Conservation (phyloP, 2,329 filamentous ascomycete species). For the Fusarium denticulatum region DNA sequence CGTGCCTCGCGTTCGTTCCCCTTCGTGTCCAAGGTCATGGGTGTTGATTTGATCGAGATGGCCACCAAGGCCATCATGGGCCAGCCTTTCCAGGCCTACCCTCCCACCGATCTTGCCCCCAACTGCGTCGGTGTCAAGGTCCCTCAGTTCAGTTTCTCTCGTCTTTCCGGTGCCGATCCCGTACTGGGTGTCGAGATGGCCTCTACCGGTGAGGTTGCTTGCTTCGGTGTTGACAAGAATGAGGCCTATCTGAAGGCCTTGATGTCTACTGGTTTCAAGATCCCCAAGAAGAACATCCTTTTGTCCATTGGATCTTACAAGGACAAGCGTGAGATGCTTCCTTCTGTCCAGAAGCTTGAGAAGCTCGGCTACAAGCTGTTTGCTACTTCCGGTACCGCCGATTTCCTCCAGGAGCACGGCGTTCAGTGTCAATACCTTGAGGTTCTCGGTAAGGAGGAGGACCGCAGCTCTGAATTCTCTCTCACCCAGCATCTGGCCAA, state of each 20-base stretch:
- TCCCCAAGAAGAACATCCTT: slow-evolving; percentile 94
- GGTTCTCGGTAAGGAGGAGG: slow-evolving; percentile 80
- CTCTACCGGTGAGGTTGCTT: slow-evolving; percentile 97
- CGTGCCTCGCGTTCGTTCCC: slow-evolving; percentile 96
- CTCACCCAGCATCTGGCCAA: slow-evolving; percentile 96
- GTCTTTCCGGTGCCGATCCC: slow-evolving; percentile 93
- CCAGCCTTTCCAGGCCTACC: slow-evolving; percentile 83
- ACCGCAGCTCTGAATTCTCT: slow-evolving; percentile 95
- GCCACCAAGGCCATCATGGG: slow-evolving; percentile 96
- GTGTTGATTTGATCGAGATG: slow-evolving; percentile 97
- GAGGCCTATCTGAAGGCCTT: slow-evolving; percentile 98
- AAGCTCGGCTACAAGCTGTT: slow-evolving; percentile 95
- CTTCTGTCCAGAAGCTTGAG: slow-evolving; percentile 88
- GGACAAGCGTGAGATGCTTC: slow-evolving; percentile 97
- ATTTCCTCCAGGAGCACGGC: slow-evolving; percentile 93
- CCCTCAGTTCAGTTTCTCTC: slow-evolving; percentile 98
- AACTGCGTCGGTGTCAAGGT: slow-evolving; percentile 97
- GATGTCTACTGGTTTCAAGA: slow-evolving; percentile 93
- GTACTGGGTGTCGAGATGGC: slow-evolving; percentile 99
- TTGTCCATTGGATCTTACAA: slow-evolving; percentile 97
- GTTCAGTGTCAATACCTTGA: slow-evolving; percentile 95
- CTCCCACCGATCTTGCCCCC: slow-evolving; percentile 76
- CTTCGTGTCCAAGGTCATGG: slow-evolving; percentile 99
- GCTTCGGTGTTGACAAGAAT: slow-evolving; percentile 94
- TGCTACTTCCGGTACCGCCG: slow-evolving; percentile 93